phyloP scores from a whole-genome alignment of 2,329 filamentous ascomycete genomes.

The Aspergillus quadricinctus region DNA sequence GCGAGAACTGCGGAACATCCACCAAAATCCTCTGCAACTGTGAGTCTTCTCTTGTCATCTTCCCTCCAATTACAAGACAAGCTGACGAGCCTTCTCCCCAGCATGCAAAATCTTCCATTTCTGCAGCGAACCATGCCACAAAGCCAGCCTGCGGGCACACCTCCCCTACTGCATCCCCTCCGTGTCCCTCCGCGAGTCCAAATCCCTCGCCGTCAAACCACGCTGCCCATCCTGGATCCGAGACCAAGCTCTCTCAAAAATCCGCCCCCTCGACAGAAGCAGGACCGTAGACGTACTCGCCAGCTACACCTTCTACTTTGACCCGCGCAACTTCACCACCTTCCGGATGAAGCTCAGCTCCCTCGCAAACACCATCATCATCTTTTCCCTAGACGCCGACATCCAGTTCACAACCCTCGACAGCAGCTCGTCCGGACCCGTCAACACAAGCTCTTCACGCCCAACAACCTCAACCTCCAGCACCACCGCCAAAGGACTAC shows the following conservation, averaged over 20 bases:
- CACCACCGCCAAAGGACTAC: not conserved
- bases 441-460: slow-evolving; percentile 1
- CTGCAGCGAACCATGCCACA: slow-evolving; percentile 25
- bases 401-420: slow-evolving; percentile 22
- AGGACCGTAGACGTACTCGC: slow-evolving; percentile 17
- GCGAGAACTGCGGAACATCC: slow-evolving; percentile 16
- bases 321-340: slow-evolving; percentile 30
- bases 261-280: slow-evolving; percentile 13
- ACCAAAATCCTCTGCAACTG: slow-evolving; percentile 24
- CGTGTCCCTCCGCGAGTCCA: slow-evolving; percentile 26
- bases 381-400: slow-evolving; percentile 25
- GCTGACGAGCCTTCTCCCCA: slow-evolving; percentile 6
- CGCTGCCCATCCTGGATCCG: slow-evolving; percentile 20
- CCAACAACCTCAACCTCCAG: not conserved
- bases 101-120: slow-evolving; percentile 28
- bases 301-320: slow-evolving; percentile 27
- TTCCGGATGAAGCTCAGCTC: slow-evolving; percentile 29
- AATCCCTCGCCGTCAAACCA: slow-evolving; percentile 25
- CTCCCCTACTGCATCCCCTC: slow-evolving; percentile 24
- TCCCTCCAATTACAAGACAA: not conserved
- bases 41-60: slow-evolving; percentile 9
- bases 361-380: slow-evolving; percentile 23
- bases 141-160: slow-evolving; percentile 11
- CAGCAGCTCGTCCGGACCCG: slow-evolving; percentile 6
- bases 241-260: slow-evolving; percentile 24